Evolutionary conservation across 2,329 filamentous ascomycete genomes (phyloP), one percentile per base, ranked within the genome.

Genomic region (Fusarium sp.): DNA sequence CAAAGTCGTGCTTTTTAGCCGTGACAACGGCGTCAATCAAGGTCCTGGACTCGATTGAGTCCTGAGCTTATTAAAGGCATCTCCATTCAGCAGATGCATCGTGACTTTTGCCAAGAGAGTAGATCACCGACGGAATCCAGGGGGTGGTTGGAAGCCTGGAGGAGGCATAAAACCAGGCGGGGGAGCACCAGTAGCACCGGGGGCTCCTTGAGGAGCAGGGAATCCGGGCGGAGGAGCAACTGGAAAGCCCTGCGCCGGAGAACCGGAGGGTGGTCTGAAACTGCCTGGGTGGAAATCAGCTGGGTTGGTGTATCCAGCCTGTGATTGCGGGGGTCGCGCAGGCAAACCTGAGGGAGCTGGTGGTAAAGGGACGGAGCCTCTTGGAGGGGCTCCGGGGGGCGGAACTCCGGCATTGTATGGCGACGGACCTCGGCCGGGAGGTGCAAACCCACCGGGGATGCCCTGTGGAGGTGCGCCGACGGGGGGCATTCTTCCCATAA

Each of bases 281-380:
- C 78, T 77, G 34, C 83, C 84, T 1, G 85, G 85, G 70, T 87
- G 86, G 78, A 85, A 87, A 64, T 86, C 84, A 52, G 84, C 85
- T 10, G 85, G 85, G 66, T 86, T 87, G 52, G 82, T 84, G 75
- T 82, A 87, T 30, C 82, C 83, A 30, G 75, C 81, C 38, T 86
- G 85, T 57, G 83, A 83, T 52, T 85, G 85, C 0, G 86, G 87
- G 7, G 86, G 87, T 22, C 87, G 82, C 0, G 86, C 85, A 1
- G 87, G 87, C 8, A 89, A 80, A 3, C 87, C 87, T 2, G 86
- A 84, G 0, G 87, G 87, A 0, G 87, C 84, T 14, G 86, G 84
- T 1, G 86, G 87, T 6, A 88, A 83, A 56, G 82, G 81, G n/a
- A 76, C 78, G 5, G 79, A 71, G n/a, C 78, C 78, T 20, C 80